These are phyloP conservation scores for Mollisiaceae sp. DNA, from an alignment of 2,329 filamentous ascomycete genomes.

Conservation along the genomic window DNA sequence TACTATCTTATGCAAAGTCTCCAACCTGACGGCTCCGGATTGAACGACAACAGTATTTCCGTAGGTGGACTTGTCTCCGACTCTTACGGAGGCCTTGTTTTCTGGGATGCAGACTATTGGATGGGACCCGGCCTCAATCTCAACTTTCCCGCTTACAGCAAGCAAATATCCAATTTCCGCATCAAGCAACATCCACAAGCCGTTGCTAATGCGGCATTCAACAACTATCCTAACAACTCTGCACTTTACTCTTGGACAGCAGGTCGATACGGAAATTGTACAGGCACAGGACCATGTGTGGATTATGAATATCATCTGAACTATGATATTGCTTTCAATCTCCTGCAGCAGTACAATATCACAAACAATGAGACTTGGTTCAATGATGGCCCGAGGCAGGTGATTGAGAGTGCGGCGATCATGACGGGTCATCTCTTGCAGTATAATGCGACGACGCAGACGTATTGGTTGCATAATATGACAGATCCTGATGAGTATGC, in stretches of 20 bases:
- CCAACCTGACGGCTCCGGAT: slow-evolving; percentile 52
- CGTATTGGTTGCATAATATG: slow-evolving; percentile 61
- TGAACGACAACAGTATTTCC: slow-evolving; percentile 67
- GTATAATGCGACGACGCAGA: slow-evolving; percentile 60
- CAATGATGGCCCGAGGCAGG: slow-evolving; percentile 57
- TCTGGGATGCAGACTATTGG: slow-evolving; percentile 48
- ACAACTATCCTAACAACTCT: slow-evolving; percentile 60
- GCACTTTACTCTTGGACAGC: slow-evolving; percentile 73
- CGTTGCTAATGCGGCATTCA: slow-evolving; percentile 63
- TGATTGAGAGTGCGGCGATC: slow-evolving; percentile 67
- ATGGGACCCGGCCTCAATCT: slow-evolving; percentile 64
- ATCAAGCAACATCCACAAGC: slow-evolving; percentile 64
- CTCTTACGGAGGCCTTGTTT: slow-evolving; percentile 64
- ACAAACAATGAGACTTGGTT: slow-evolving; percentile 44
- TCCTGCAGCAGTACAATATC: slow-evolving; percentile 42
- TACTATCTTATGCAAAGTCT: slow-evolving; percentile 61
- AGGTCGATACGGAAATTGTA: slow-evolving; percentile 71
- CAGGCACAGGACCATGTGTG: slow-evolving; percentile 65
- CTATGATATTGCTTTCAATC: slow-evolving; percentile 65
- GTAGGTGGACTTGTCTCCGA: slow-evolving; percentile 72
- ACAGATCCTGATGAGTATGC: slow-evolving; percentile 64
- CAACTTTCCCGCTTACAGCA: slow-evolving; percentile 64
- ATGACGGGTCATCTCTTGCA: slow-evolving; percentile 65
- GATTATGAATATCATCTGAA: slow-evolving; percentile 77
- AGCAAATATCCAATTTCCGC: slow-evolving; percentile 69